phyloP scores from a whole-genome alignment of 1,139 yeast genomes.

The Geotrichum cucujoidarum region DNA sequence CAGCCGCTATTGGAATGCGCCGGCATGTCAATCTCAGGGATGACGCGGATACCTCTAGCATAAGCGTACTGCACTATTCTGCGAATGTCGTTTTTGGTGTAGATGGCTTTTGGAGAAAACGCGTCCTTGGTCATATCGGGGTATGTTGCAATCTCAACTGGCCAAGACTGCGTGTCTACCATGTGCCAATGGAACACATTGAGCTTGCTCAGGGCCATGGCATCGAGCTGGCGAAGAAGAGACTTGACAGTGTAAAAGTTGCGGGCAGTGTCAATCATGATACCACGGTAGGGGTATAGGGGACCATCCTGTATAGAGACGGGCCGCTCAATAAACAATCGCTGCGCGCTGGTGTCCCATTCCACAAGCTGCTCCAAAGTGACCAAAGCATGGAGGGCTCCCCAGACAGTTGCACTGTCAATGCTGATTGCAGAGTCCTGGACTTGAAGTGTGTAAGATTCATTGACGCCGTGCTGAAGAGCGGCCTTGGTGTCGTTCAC shows the following conservation, averaged over 20 bases:
- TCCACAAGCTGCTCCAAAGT: slow-evolving; percentile 44
- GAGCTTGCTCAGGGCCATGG: slow-evolving; percentile 43
- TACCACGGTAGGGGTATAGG: slow-evolving; percentile 43
- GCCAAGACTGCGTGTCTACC: slow-evolving; percentile 48
- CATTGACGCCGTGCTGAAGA: slow-evolving; percentile 44
- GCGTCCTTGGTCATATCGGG: slow-evolving; percentile 47
- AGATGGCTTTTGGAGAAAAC: slow-evolving; percentile 40
- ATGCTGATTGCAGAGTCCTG: slow-evolving; percentile 29
- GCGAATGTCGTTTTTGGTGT: slow-evolving; percentile 37
- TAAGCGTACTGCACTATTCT: slow-evolving; percentile 40
- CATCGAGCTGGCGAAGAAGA: slow-evolving; percentile 42
- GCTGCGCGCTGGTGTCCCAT: slow-evolving; percentile 3
- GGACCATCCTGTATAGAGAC: slow-evolving; percentile 43
- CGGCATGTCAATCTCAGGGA: slow-evolving; percentile 49
- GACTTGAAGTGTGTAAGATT: slow-evolving; percentile 38
- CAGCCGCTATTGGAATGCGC: slow-evolving; percentile 49
- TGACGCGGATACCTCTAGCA: slow-evolving; percentile 38
- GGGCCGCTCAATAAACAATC: slow-evolving; percentile 35
- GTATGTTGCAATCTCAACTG: slow-evolving; percentile 35
- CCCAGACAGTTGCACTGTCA: slow-evolving; percentile 43
- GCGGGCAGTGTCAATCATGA: slow-evolving; percentile 45
- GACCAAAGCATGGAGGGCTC: slow-evolving; percentile 44
- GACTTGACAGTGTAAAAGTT: slow-evolving; percentile 39
- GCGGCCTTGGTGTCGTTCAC: slow-evolving; percentile 28
- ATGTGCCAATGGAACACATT: slow-evolving; percentile 48